Evolutionary conservation across 768 basidiomycete species (phyloP).

Genomic region (Leccinum longicurvipes): DNA sequence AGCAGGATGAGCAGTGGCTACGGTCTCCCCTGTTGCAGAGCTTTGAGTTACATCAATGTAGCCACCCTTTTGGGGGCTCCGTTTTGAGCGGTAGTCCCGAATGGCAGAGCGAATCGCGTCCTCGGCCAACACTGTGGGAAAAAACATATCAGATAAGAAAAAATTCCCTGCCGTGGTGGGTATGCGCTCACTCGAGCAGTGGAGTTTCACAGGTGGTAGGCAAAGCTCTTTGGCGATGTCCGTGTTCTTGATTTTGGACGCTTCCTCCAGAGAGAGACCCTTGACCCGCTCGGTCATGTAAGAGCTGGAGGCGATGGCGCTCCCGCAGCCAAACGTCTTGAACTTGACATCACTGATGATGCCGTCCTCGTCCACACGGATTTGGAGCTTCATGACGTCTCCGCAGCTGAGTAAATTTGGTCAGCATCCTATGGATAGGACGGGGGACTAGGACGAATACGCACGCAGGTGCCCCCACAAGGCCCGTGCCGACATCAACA

Average conservation of each 20-base stretch:
- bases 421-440: slow-evolving; percentile 12
- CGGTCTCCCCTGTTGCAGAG: slow-evolving; percentile 49
- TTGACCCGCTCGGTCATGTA: slow-evolving; percentile 99
- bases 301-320: slow-evolving; percentile 94
- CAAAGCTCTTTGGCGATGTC: slow-evolving; percentile 98
- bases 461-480: slow-evolving; percentile 96
- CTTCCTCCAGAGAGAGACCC: slow-evolving; percentile 90
- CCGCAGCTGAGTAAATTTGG: slow-evolving; percentile 63
- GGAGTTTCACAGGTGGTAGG: slow-evolving; percentile 93
- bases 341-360: slow-evolving; percentile 99
- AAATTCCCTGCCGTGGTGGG: slow-evolving; percentile 3
- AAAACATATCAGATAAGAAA: slow-evolving; percentile 23
- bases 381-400: slow-evolving; percentile 99
- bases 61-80: slow-evolving; percentile 55
- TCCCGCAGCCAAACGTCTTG: slow-evolving; percentile 99
- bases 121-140: slow-evolving; percentile 80
- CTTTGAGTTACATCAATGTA: slow-evolving; percentile 71
- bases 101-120: slow-evolving; percentile 99
- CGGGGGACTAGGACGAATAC: slow-evolving; percentile 29
- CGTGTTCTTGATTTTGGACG: slow-evolving; percentile 96
- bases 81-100: slow-evolving; percentile 90
- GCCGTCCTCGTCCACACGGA: slow-evolving; percentile 91
- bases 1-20: slow-evolving; percentile 48
- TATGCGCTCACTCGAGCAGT: slow-evolving; percentile 80
- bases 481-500: slow-evolving; percentile 90